These are phyloP conservation scores for Cicer bijugum DNA, from an alignment of 306 rosid genomes.

Conservation along the genomic window DNA sequence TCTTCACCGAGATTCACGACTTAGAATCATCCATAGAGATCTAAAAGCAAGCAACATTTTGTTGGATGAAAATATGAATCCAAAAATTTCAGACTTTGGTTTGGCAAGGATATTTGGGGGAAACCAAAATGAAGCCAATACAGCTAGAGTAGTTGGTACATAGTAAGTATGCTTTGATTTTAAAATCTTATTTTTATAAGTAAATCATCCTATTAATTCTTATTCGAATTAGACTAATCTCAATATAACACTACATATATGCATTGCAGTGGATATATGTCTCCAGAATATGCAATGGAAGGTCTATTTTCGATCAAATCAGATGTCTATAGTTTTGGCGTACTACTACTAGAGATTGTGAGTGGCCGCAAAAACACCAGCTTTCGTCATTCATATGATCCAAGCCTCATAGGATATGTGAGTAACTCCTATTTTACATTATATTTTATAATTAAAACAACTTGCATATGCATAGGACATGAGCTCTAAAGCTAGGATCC, in stretches of 20 bases:
- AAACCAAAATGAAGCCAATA: conserved; percentile 78
- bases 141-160: conserved; percentile 82
- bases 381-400: conserved; percentile 60
- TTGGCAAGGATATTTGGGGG: conserved; percentile 90
- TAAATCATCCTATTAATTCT: background rate
- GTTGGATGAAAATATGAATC: conserved; percentile 80
- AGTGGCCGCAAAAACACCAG: conserved; percentile 79
- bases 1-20: conserved; percentile 87
- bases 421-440: conserved; percentile 43
- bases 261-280: conserved; percentile 76
- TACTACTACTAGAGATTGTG: conserved; percentile 71
- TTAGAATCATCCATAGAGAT: conserved; percentile 84
- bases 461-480: too few species aligned
- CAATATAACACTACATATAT: background rate
- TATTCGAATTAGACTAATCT: conserved; percentile 38
- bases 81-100: conserved; percentile 92
- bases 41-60: conserved; percentile 80
- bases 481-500: too few species aligned
- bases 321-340: conserved; percentile 89
- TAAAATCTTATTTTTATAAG: background rate
- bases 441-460: background rate
- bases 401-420: conserved; percentile 77
- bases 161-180: conserved; percentile 62
- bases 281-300: conserved; percentile 96
- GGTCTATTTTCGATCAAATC: conserved; percentile 85